phyloP scores from a whole-genome alignment of 441 rosid species.

The Adansonia madagascariensis region DNA sequence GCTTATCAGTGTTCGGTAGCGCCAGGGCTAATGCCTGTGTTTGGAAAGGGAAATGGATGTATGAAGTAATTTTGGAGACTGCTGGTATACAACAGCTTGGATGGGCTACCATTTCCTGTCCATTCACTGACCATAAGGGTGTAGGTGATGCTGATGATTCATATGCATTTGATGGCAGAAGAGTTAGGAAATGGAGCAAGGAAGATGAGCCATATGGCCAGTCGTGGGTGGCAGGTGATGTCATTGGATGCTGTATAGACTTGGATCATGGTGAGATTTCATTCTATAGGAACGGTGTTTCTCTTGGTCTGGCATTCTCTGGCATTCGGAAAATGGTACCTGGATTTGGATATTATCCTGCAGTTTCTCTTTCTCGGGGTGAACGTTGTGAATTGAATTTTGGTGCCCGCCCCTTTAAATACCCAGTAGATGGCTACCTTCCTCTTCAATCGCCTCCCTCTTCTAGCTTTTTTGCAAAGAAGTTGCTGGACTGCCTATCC shows the following conservation, averaged over 20 bases:
- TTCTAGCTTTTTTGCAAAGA: conserved; percentile 47
- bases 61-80: conserved; percentile 89
- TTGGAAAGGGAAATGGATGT: conserved; percentile 99
- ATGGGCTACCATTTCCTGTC: conserved; percentile 91
- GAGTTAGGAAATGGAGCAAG: conserved; percentile 93
- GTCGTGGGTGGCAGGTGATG: conserved; percentile 91
- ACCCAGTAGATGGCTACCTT: conserved; percentile 65
- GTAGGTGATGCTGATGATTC: conserved; percentile 99
- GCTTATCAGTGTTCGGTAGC: conserved; percentile 90
- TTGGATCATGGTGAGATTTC: conserved; percentile 70
- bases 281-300: conserved; percentile 82
- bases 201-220: conserved; percentile 82
- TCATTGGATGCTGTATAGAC: conserved; percentile 94
- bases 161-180: conserved; percentile 95
- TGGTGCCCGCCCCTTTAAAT: conserved; percentile 82
- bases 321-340: conserved; percentile 83
- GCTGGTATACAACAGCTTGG: conserved; percentile 93
- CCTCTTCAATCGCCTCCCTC: conserved; percentile 77
- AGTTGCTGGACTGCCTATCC: conserved; percentile 70
- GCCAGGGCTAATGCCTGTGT: conserved; percentile 83
- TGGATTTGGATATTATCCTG: conserved; percentile 88
- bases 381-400: conserved; percentile 89
- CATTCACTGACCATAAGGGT: conserved; percentile 89
- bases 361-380: conserved; percentile 90
- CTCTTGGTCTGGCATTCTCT: conserved; percentile 87